Base-by-base conservation (phyloP, 345 rosid genomes). In the Durio zibethinus region DNA sequence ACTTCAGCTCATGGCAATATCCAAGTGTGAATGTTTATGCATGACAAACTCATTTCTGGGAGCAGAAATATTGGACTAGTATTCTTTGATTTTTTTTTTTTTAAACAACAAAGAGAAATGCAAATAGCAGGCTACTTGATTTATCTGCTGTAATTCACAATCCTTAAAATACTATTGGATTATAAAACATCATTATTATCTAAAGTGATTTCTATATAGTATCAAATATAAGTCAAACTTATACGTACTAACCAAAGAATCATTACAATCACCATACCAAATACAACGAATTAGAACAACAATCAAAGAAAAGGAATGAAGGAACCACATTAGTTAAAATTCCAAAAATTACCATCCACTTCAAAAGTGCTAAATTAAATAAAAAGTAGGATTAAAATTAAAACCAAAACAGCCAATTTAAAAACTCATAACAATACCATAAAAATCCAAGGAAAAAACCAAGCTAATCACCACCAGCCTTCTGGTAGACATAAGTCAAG, bases 401-500 rank as follows among this genome's bases (percentile, higher is more conserved):
- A 43, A 75, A 80, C 27, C 29, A 66, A 66, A 40, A 65, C 21
- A 23, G 35, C 45, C 71, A 59, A 10, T 57, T 10, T 25, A 10
- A 25, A 45, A 50, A 9, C 72, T 33, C 63, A 70, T 25, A 12
- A 7, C 2, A 42, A 70, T 15, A 35, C 5, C 31, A 42, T 42
- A 48, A 69, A 21, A 56, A 52, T 50, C 12, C 52, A 7, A 38
- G 25, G 10, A 7, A 23, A 53, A 18, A 5, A 27, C 54, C 15
- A 29, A 80, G 72, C 76, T 79, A 85, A 78, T 89, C 93, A 64
- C 88, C 89, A 31, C 85, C 90, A 29, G 88, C 87, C 82, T 80
- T 86, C 84, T 85, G 85, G 77, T 86, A 89, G 10, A 88, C 90
- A 66, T 89, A 89, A 10, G 93, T 89, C 40, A 89, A 77, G 18